Percentiles rank a stretch among this genome's conserved stretches.
phyloP scores from a whole-genome alignment of 2,329 filamentous ascomycete species.

The Lasiodiplodia sp. region DNA sequence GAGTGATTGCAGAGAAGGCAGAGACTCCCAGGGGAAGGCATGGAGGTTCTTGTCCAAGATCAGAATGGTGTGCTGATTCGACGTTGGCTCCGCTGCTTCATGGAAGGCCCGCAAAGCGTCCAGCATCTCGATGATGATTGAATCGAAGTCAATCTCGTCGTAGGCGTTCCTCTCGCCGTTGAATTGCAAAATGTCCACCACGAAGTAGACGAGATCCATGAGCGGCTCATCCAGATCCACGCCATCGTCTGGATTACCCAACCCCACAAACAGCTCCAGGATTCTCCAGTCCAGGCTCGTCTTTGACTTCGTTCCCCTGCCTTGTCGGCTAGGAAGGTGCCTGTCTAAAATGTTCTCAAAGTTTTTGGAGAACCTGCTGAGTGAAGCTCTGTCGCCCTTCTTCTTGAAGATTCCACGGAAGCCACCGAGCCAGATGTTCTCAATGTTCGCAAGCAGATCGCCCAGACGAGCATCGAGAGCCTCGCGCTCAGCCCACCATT shows the following conservation, averaged over 20 bases:
- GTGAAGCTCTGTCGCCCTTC: constrained; percentile 65
- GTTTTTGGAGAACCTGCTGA: constrained; percentile 77
- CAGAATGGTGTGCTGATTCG: constrained; percentile 75
- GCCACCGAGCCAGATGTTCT: constrained; percentile 92
- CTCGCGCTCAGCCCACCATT: constrained; percentile 91
- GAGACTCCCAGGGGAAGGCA: constrained; percentile 92
- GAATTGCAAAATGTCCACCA: constrained; percentile 95
- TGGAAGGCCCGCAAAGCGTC: constrained; percentile 86
- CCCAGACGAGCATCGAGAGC: constrained; percentile 78
- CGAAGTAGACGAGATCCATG: constrained; percentile 94
- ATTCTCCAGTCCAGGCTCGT: constrained; percentile 69
- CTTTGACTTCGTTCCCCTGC: constrained; percentile 60
- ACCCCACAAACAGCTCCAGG: constrained; percentile 85
- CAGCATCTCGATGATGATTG: constrained; percentile 85
- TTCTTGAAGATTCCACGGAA: constrained; percentile 94
- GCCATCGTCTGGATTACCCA: constrained; percentile 75
- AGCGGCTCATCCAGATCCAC: constrained; percentile 84
- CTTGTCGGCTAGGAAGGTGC: constrained; percentile 82
- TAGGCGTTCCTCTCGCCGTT: constrained; percentile 96
- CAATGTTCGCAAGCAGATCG: constrained; percentile 82
- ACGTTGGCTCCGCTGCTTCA: constrained; percentile 48
- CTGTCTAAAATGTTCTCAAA: constrained; percentile 83
- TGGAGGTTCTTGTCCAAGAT: constrained; percentile 92
- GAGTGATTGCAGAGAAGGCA: constrained; percentile 80
- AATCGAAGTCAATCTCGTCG: constrained; percentile 95